These are phyloP conservation scores for Aurinia saxatilis DNA, from an alignment of 345 rosid genomes.

Conservation along the genomic window DNA sequence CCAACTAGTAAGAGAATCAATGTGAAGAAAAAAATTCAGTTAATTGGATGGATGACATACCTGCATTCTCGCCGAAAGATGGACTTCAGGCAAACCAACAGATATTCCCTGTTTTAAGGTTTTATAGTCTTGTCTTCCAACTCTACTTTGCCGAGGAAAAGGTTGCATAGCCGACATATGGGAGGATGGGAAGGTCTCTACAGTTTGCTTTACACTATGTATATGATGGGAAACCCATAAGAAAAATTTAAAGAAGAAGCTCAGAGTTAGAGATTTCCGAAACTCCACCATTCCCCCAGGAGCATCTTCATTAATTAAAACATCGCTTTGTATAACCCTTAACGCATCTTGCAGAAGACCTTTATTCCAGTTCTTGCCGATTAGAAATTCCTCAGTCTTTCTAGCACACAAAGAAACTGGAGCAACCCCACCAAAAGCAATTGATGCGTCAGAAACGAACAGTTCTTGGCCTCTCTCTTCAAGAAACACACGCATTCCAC, in stretches of 20 bases:
- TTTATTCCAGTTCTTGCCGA: constrained; percentile 69
- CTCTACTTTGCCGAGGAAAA: constrained; percentile 41
- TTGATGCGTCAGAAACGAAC: constrained; percentile 56
- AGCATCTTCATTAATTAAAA: constrained; percentile 62
- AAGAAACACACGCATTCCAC: constrained; percentile 81
- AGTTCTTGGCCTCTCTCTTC: constrained; percentile 45
- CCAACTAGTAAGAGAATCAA: background rate
- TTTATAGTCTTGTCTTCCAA: constrained; percentile 79
- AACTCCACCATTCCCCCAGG: constrained; percentile 99
- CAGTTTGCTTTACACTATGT: constrained; percentile 27
- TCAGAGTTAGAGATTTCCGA: constrained; percentile 65
- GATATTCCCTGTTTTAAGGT: constrained; percentile 64
- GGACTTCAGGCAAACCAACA: constrained; percentile 76
- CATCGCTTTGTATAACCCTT: constrained; percentile 52
- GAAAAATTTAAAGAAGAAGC: constrained; percentile 95
- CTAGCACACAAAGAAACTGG: constrained; percentile 57
- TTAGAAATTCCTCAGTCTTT: constrained; percentile 47
- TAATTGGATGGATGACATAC: constrained; percentile 22
- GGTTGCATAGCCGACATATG: constrained; percentile 68
- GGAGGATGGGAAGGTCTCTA: constrained; percentile 43
- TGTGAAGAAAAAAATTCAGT: background rate
- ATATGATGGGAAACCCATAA: constrained; percentile 69
- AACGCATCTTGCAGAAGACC: constrained; percentile 54
- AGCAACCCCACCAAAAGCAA: constrained; percentile 92
- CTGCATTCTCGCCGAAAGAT: constrained; percentile 83